phyloP scores from a whole-genome alignment of 2,329 filamentous ascomycete species.

The Claviceps sp. region DNA sequence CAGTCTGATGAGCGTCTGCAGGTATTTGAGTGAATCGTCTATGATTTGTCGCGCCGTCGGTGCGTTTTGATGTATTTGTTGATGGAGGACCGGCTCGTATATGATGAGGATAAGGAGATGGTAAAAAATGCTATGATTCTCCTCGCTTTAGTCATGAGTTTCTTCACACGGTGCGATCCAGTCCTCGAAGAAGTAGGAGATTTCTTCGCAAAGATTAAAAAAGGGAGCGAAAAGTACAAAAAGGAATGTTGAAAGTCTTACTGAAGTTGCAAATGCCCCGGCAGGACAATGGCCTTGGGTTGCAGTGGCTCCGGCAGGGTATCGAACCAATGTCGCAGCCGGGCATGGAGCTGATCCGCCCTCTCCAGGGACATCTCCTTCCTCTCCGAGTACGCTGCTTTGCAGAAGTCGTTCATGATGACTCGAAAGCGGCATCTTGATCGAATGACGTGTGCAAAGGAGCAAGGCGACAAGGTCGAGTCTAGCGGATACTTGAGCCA shows the following conservation, averaged over 20 bases:
- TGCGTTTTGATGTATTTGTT: not conserved
- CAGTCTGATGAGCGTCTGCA: slow-evolving; percentile 15
- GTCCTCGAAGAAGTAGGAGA: too few relatives aligned
- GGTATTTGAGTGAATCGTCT: slow-evolving; percentile 8
- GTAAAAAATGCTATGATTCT: slow-evolving; percentile 12
- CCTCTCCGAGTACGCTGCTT: slow-evolving; percentile 6
- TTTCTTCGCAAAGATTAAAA: not conserved
- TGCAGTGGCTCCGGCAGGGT: slow-evolving; percentile 13
- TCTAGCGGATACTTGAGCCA: slow-evolving; percentile 22
- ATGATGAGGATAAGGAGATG: slow-evolving; percentile 14
- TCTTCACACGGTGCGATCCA: too few relatives aligned
- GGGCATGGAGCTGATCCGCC: slow-evolving; percentile 11
- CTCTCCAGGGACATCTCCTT: slow-evolving; percentile 8
- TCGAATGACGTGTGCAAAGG: slow-evolving; percentile 17
- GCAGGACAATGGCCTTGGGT: slow-evolving; percentile 18
- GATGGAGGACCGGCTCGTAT: slow-evolving; percentile 13
- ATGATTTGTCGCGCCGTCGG: slow-evolving; percentile 10
- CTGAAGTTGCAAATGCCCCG: slow-evolving; percentile 24
- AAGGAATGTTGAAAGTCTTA: slow-evolving; percentile 11
- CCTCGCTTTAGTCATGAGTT: not conserved
- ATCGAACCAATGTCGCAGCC: slow-evolving; percentile 16
- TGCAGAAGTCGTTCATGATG: slow-evolving; percentile 21
- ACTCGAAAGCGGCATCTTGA: slow-evolving; percentile 16
- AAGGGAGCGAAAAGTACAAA: not conserved
- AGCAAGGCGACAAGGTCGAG: slow-evolving; percentile 9